Base-by-base conservation (phyloP, 495 filamentous ascomycete species). In the Tuber microsphaerosporum region DNA sequence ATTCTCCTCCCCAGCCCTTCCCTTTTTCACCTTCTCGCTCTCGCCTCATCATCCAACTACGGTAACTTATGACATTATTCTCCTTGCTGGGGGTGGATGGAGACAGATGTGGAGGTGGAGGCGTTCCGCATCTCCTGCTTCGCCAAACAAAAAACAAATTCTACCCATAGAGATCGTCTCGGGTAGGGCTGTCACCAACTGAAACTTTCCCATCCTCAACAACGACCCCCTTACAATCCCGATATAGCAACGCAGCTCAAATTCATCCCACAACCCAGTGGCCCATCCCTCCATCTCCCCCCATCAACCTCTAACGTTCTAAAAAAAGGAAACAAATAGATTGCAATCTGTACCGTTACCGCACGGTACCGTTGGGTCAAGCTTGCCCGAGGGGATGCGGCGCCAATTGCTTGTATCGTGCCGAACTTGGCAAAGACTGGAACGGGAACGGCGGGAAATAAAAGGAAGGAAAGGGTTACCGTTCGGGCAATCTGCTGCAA, bases 131-230 rank as follows among this genome's bases (percentile, higher is more conserved):
- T 16, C 7, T 31, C n/a, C 31, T 65, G n/a, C 31, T 65, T 65
- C 56, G 56, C 56, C 56, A 65, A 34, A 65, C 56, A 65, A 65
- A 65, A 65, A 65, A 65, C 56, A 65, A 65, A 65, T 65, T 34
- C n/a, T 65, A 7, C 26, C 56, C 56, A 31, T 61, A 65, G 56
- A 34, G 56, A 65, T 65, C 56, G 56, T 65, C 56, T 65, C 56
- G 56, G 56, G 56, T 65, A 65, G 56, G 56, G 56, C 56, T 65
- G 56, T 65, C 56, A 65, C 26, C 56, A 65, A 65, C 56, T 65
- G 56, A 65, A 65, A 65, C 56, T 65, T 34, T 65, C 14, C 56
- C 56, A 65, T 26, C 56, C 56, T 65, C 56, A 65, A 65, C 56
- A 65, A 65, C 56, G 1, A 56, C 26, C 26, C 26, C 56, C 56